Base-by-base conservation (phyloP, 768 basidiomycete genomes). In the Russula sp. region DNA sequence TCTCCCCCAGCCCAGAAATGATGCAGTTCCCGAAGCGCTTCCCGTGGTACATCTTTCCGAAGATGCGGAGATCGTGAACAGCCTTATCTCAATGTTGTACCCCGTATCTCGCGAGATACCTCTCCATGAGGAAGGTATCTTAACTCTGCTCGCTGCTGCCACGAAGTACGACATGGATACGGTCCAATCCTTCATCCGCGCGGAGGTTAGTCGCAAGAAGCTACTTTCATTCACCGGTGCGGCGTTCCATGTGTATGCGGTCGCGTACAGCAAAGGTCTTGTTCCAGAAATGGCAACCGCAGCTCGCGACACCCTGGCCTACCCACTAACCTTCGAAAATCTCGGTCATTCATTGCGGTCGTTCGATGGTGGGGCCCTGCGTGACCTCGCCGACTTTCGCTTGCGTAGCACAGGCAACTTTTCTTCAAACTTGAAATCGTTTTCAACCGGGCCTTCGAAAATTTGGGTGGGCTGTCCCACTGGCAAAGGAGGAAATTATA, bases 381-480 rank as follows among this genome's bases (percentile, higher is more conserved):
- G 48, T 7, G 24, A 49, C 24, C 48, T 24, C 5, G 48, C 22
- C 48, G 11, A 46, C n/a, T 46, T 49, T 24, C 48, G 22, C 13
- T 44, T 44, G 42, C 42, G 42, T n/a, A 8, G 20, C 8, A 44
- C 9, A 18, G 6, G 1, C 20, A 46, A 46, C 44, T n/a, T 46
- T 46, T 20, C 20, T 42, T 42, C 42, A 18, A 8, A 20, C 42
- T 42, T 42, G 20, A 42, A 7, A 7, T 20, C 46, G 0, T 44
- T 52, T 30, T 34, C 51, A 2, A 30, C 34, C 24, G 48, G 48
- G 24, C 48, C n/a, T 11, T 34, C 52, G 5, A 34, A 54, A 22
- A 18, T 61, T 30, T 61, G 59, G 59, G 28, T 54, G 38, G 54
- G 46, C 34, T 62, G 61, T 30, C 34, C 40, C 18, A 4, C 44